These are phyloP conservation scores for Mortierella sp. DNA, from an alignment of 371 early-diverging fungal genomes.

Conservation along the genomic window DNA sequence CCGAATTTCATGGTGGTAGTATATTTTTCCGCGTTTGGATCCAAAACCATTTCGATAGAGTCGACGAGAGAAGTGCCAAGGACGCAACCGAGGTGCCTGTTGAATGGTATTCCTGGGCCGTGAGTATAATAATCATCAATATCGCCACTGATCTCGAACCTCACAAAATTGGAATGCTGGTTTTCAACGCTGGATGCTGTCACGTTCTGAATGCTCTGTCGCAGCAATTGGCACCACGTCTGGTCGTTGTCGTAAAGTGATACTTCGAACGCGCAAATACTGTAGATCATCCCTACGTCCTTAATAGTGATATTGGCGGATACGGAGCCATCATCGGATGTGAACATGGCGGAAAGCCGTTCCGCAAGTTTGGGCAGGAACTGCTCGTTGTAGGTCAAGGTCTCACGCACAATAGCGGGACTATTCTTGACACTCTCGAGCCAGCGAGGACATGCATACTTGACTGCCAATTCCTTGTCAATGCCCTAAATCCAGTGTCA, in stretches of 20 bases:
- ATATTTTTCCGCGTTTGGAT: background rate
- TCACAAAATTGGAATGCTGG: conserved; percentile 10
- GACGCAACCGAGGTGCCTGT: conserved; percentile 34
- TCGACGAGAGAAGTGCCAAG: conserved; percentile 22
- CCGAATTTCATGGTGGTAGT: background rate
- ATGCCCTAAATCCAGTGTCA: conserved; percentile 20
- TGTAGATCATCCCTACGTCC: conserved; percentile 29
- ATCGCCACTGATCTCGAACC: conserved; percentile 29
- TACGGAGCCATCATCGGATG: background rate
- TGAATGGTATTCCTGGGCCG: conserved; percentile 47
- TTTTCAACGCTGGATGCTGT: background rate
- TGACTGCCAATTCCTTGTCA: conserved; percentile 43
- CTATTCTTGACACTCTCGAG: conserved; percentile 16
- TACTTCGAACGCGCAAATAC: conserved; percentile 36
- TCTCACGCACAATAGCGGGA: conserved; percentile 10
- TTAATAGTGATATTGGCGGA: conserved; percentile 22
- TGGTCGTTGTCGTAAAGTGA: conserved; percentile 27
- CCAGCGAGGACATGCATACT: conserved; percentile 49
- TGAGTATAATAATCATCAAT: conserved; percentile 34
- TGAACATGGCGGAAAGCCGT: conserved; percentile 1
- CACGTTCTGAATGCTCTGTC: background rate
- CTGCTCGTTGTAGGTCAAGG: background rate
- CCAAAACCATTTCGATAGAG: conserved; percentile 20
- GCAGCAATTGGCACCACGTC: conserved; percentile 40
- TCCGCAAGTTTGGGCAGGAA: conserved; percentile 26